Conservation (phyloP, 2,329 filamentous ascomycete genomes). For the Mycosphaerella arachidis region DNA sequence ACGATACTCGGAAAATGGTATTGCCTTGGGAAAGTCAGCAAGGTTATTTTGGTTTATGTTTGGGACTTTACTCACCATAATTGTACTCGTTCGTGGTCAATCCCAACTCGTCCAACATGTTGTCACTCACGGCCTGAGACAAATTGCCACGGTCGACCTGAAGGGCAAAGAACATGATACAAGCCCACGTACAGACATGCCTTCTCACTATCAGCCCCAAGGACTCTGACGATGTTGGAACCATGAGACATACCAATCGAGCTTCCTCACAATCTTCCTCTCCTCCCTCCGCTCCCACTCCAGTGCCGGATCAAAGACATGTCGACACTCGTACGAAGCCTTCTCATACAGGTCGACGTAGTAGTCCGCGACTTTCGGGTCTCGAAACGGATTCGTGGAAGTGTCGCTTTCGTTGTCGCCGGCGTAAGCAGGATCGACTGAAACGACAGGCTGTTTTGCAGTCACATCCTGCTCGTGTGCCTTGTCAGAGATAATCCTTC, state of each 20-base stretch:
- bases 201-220: background rate
- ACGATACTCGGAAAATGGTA: slow-evolving; percentile 17
- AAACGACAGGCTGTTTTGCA: background rate
- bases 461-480: background rate
- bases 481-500: background rate
- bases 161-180: slow-evolving; percentile 20
- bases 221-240: background rate
- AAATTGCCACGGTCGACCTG: slow-evolving; percentile 24
- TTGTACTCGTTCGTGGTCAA: slow-evolving; percentile 29
- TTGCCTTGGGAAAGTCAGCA: slow-evolving; percentile 9
- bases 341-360: slow-evolving; percentile 52
- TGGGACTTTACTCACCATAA: slow-evolving; percentile 7
- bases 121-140: slow-evolving; percentile 17
- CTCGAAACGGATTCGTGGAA: slow-evolving; percentile 39
- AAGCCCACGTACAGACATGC: slow-evolving; percentile 19
- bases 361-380: slow-evolving; percentile 48
- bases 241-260: slow-evolving; percentile 8
- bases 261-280: slow-evolving; percentile 29
- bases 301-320: slow-evolving; percentile 44
- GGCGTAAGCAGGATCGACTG: background rate
- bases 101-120: slow-evolving; percentile 19
- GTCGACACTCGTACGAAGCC: slow-evolving; percentile 46
- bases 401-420: background rate
- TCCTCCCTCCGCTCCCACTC: slow-evolving; percentile 42
- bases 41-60: background rate